Base-by-base conservation (phyloP, 1,284 basidiomycete species). In the Rhodotorula sp. region DNA sequence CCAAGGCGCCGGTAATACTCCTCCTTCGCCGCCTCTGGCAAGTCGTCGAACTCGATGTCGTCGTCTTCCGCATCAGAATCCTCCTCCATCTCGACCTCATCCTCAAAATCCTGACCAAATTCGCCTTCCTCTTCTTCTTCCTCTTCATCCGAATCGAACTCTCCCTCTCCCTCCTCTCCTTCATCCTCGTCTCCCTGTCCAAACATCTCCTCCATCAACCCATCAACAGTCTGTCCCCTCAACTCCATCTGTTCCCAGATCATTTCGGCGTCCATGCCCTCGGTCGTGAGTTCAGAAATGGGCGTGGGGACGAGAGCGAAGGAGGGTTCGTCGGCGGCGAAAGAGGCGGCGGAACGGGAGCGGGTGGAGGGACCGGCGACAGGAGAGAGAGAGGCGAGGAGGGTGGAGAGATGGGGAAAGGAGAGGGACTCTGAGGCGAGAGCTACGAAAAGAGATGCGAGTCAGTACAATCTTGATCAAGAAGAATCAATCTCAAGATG, bases 211-310 rank as follows among this genome's bases (percentile, higher is more conserved):
- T 89, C 90, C 46, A 68, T 66, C 72, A 69, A 72, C 56, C 51
- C 71, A 58, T 67, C 74, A 47, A 81, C 77, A 58, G 80, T 80
- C 67, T 79, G 77, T 34, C 87, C 82, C 58, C 90, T 84, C 59
- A 95, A 82, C 78, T 96, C 94, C 62, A 95, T 80, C 81, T 96
- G 95, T 58, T 89, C 88, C 95, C 95, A 99, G 34, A 98, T 83
- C 80, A 96, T 94, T 67, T 92, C 90, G 30, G 87, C 85, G 75
- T 88, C 88, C 86, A 96, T 89, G 8, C 60, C 60, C n/a, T 92
- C 87, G 19, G 88, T 84, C 69, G 88, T 89, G 29, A 98, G 85
- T 61, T 86, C 86, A 3, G 86, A 81, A 5, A 97, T 81, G 7
- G 92, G 92, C 0, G 94, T 95, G 22, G 72, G 32, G 80, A 81